Base-by-base conservation (phyloP, 179 eudicot genomes). In the Pouteria campechiana region DNA sequence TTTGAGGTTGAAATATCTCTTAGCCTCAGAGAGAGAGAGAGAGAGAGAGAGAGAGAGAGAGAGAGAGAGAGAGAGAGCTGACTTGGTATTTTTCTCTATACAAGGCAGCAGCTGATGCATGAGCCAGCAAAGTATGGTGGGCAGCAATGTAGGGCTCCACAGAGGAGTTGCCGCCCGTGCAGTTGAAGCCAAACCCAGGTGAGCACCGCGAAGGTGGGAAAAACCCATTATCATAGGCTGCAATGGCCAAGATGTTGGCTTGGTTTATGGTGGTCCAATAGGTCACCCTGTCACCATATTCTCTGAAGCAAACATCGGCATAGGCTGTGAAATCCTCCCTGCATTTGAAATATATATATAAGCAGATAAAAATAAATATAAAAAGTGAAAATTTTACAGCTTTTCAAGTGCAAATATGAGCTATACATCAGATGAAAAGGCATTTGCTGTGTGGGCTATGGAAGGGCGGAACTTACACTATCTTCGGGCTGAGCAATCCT, bases 401-500 rank as follows among this genome's bases (percentile, higher is more conserved):
- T n/a, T n/a, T n/a, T n/a, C n/a, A n/a, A n/a, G n/a, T n/a, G n/a
- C n/a, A n/a, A n/a, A n/a, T n/a, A n/a, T n/a, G n/a, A n/a, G n/a
- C n/a, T n/a, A n/a, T n/a, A n/a, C n/a, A n/a, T n/a, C n/a, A n/a
- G n/a, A n/a, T n/a, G n/a, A n/a, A n/a, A n/a, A n/a, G n/a, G n/a
- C n/a, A n/a, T n/a, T n/a, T n/a, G n/a, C n/a, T n/a, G n/a, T n/a
- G n/a, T n/a, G n/a, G n/a, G n/a, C n/a, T n/a, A n/a, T n/a, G n/a
- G n/a, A n/a, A n/a, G n/a, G n/a, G n/a, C n/a, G n/a, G 9, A 21
- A 23, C 63, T 33, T 55, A 81, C 81, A 74, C 63, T 21, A 69
- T 46, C 21, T 44, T 57, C 29, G 55, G 48, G 57, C 60, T 74
- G 30, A 76, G 61, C 64, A 73, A 78, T 48, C 93, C 96, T 50